A percentile compares a stretch with the other conserved stretches of the same genome.
phyloP scores from a whole-genome alignment of 257 asterid genomes.

The Echites panduratus region DNA sequence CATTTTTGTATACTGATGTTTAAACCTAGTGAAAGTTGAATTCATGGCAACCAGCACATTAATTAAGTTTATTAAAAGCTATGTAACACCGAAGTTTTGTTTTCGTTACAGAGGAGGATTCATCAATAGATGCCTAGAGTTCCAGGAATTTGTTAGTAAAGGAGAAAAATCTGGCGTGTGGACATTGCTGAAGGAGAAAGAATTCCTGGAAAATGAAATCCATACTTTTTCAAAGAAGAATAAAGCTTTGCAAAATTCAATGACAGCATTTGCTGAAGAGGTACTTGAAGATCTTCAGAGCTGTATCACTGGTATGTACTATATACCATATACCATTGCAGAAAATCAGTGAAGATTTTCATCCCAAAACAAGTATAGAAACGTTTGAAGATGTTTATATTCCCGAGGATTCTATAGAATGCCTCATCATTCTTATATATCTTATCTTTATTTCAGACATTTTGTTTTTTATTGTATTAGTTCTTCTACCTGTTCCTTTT shows the following conservation, averaged over 20 bases:
- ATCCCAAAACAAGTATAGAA: background rate
- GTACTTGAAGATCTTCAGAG: slow-evolving; percentile 35
- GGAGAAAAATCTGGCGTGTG: slow-evolving; percentile 16
- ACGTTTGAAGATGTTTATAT: background rate
- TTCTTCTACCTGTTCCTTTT: background rate
- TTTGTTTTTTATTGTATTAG: background rate
- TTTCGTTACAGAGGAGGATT: slow-evolving; percentile 28
- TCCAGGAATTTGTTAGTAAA: slow-evolving; percentile 24
- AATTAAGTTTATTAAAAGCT: background rate
- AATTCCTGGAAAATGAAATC: slow-evolving; percentile 25
- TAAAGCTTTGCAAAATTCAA: slow-evolving; percentile 30
- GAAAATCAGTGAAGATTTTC: background rate
- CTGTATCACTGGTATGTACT: slow-evolving; percentile 27
- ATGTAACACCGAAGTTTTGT: background rate
- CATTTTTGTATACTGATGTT: background rate
- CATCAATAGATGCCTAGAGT: slow-evolving; percentile 24
- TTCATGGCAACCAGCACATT: background rate
- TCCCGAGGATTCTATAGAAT: background rate
- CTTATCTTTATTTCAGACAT: background rate
- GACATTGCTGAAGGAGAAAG: slow-evolving; percentile 24
- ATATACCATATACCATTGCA: background rate
- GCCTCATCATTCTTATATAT: background rate
- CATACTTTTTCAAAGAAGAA: slow-evolving; percentile 20
- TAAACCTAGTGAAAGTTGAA: background rate
- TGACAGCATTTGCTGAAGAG: slow-evolving; percentile 34